Percentiles rank a stretch among this genome's conserved stretches.
Evolutionary conservation across 768 basidiomycete species (phyloP).

Genomic region (Psilocybe tampanensis): DNA sequence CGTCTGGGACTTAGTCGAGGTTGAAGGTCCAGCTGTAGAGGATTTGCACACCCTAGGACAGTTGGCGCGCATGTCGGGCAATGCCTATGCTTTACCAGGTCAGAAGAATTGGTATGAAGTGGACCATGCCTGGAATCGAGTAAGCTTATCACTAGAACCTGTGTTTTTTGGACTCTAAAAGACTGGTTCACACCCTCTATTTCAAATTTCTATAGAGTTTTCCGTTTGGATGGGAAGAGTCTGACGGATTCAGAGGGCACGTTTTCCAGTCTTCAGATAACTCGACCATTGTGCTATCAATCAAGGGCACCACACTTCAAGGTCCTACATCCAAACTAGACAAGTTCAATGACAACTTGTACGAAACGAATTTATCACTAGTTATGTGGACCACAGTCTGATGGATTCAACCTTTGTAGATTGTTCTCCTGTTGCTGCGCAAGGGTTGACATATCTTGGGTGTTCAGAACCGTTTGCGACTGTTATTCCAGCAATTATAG

Average conservation of each 20-base stretch:
- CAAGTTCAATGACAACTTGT: constrained; percentile 89
- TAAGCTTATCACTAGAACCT: constrained; percentile 26
- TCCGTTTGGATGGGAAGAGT: constrained; percentile 77
- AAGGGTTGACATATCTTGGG: constrained; percentile 84
- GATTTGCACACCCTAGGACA: constrained; percentile 81
- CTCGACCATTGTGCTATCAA: constrained; percentile 80
- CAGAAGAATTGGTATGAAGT: constrained; percentile 81
- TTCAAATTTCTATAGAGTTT: constrained; percentile 54
- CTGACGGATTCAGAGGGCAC: constrained; percentile 87
- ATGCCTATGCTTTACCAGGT: constrained; percentile 83
- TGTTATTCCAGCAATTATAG: constrained; percentile 74
- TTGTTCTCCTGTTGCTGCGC: constrained; percentile 95
- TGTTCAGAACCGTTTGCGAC: constrained; percentile 83
- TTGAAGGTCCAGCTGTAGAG: constrained; percentile 76
- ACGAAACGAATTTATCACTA: constrained; percentile 10
- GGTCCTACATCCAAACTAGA: constrained; percentile 90
- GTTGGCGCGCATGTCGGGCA: constrained; percentile 85
- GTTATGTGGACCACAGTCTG: not conserved
- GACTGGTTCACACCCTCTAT: not conserved
- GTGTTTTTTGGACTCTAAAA: constrained; percentile 12
- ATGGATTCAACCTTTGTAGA: constrained; percentile 21
- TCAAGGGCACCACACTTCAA: constrained; percentile 85
- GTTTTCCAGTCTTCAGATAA: constrained; percentile 83
- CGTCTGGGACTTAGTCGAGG: constrained; percentile 68
- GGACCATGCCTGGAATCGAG: constrained; percentile 71